These are phyloP conservation scores for Mucor circinelloides DNA, from an alignment of 371 early-diverging fungal genomes.

Conservation along the genomic window DNA sequence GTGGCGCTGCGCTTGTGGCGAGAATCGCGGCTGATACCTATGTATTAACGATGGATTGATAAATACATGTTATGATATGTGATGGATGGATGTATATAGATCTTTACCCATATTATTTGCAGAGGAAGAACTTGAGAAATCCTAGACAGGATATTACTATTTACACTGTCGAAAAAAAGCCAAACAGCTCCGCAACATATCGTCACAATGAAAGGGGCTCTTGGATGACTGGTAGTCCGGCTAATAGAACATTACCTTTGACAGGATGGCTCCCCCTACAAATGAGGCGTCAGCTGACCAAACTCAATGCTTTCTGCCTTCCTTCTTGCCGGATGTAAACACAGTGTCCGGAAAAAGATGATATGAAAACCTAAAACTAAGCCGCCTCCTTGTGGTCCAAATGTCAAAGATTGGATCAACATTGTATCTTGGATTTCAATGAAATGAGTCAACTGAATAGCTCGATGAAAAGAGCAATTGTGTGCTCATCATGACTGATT, in stretches of 20 bases:
- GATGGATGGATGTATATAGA: slow-evolving; percentile 21
- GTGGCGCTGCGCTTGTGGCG: slow-evolving; percentile 98
- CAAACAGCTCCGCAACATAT: neutral
- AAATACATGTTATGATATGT: slow-evolving; percentile 1
- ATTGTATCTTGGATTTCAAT: too few relatives aligned
- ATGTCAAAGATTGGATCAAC: neutral
- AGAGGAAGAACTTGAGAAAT: slow-evolving; percentile 48
- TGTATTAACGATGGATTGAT: slow-evolving; percentile 1
- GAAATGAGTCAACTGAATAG: too few relatives aligned
- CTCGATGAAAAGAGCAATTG: too few relatives aligned
- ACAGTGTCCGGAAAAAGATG: neutral
- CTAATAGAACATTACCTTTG: neutral
- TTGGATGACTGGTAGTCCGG: neutral
- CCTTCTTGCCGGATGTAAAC: neutral
- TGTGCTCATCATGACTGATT: too few relatives aligned
- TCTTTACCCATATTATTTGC: slow-evolving; percentile 30
- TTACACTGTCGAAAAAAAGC: neutral
- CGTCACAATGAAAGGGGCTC: neutral
- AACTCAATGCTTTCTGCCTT: neutral
- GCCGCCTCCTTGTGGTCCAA: neutral
- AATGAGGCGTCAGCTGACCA: neutral
- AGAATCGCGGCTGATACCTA: slow-evolving; percentile 96
- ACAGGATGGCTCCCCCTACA: neutral
- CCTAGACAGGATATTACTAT: slow-evolving; percentile 50
- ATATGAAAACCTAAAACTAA: neutral